These are phyloP conservation scores for Paxillus rubicundulus DNA, from an alignment of 768 basidiomycete species.

Conservation along the genomic window DNA sequence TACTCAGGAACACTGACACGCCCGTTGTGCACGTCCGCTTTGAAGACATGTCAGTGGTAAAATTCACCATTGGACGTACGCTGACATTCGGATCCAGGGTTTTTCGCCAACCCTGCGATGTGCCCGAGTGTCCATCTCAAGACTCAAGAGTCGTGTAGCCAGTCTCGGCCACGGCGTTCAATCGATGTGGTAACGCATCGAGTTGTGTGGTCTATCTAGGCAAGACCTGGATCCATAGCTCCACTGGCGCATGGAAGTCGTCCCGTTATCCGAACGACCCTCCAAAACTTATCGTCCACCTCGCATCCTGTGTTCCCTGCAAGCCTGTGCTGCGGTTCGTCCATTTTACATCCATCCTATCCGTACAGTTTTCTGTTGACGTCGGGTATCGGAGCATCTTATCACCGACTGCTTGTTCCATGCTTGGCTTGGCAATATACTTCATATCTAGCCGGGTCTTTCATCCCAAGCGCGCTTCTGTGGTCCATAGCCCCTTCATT, in stretches of 20 bases:
- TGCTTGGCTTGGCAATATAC: neutral
- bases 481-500: neutral
- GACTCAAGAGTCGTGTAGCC: constrained; percentile 9
- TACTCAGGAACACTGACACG: constrained; percentile 22
- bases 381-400: constrained; percentile 12
- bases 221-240: constrained; percentile 27
- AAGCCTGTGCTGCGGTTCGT: constrained; percentile 11
- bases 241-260: constrained; percentile 28
- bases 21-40: constrained; percentile 26
- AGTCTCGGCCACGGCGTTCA: constrained; percentile 7
- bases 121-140: neutral
- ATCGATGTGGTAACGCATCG: constrained; percentile 24
- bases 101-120: constrained; percentile 19
- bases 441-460: constrained; percentile 30
- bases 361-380: no score
- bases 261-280: constrained; percentile 12
- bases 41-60: neutral
- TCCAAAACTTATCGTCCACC: neutral
- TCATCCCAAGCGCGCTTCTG: constrained; percentile 6
- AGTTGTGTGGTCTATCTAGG: constrained; percentile 4
- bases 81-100: constrained; percentile 20
- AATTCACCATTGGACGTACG: constrained; percentile 15
- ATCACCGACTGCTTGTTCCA: constrained; percentile 14
- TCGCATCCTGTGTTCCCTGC: constrained; percentile 4
- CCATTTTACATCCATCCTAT: neutral